Percentiles rank a stretch among this genome's conserved stretches.
Conservation (phyloP, 805 yeast species). For the Candida insectorum region DNA sequence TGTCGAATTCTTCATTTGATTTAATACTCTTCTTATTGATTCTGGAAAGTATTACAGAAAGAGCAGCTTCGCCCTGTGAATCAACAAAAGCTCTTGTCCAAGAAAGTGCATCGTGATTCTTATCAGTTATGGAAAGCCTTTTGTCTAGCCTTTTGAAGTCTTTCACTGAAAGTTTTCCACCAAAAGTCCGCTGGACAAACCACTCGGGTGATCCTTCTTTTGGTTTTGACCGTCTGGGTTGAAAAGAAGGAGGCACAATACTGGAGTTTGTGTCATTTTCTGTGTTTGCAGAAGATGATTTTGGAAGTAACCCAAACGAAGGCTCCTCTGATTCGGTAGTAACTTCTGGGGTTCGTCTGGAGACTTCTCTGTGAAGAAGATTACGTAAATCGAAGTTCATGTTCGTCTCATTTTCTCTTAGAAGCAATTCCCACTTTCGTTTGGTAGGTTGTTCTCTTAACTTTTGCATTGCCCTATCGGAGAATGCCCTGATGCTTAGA, state of each 20-base stretch:
- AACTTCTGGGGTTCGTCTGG: background rate
- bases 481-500: constrained; percentile 34
- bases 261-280: constrained; percentile 10
- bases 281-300: constrained; percentile 43
- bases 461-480: constrained; percentile 30
- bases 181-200: constrained; percentile 36
- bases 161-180: constrained; percentile 26
- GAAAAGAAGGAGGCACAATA: background rate
- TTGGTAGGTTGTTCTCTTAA: constrained; percentile 29
- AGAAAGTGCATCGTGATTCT: constrained; percentile 16
- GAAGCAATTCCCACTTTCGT: constrained; percentile 42
- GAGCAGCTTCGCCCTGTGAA: constrained; percentile 44
- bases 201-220: constrained; percentile 41
- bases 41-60: constrained; percentile 34
- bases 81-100: constrained; percentile 34
- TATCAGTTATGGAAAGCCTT: constrained; percentile 19
- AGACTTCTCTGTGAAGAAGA: constrained; percentile 5
- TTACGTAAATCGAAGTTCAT: constrained; percentile 31
- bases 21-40: constrained; percentile 41
- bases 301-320: constrained; percentile 27
- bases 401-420: constrained; percentile 39
- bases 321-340: background rate
- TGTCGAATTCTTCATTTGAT: constrained; percentile 43
- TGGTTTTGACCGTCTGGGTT: constrained; percentile 18
- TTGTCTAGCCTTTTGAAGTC: constrained; percentile 35